Base-by-base conservation (phyloP, 73 alveolate genomes). In the Paramecium sonneborni region DNA sequence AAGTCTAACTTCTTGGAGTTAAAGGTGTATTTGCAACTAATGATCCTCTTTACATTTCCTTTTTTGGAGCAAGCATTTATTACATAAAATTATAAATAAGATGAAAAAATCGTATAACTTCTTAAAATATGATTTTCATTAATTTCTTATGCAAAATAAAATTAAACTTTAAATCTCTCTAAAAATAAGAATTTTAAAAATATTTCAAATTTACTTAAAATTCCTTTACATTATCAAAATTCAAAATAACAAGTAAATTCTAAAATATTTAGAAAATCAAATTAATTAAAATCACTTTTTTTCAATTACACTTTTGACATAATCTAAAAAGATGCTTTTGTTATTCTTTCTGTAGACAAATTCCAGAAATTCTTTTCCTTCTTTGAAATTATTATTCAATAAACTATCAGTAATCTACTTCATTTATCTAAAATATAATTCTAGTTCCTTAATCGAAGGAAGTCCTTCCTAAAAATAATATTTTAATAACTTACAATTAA, bases 371-470 rank as follows among this genome's bases (percentile, higher is more conserved):
- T 79, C 90, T 79, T 79, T 43, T 43, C 74, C 90, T 44, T 79
- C 46, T 43, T 79, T 8, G 4, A 3, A 14, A 79, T 79, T 79
- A 14, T n/a, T 39, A 5, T 21, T 24, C 5, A 79, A 30, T 79
- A 79, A 79, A 39, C 28, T 24, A 24, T 79, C 90, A 3, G 90
- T 79, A 43, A 79, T 46, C 14, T 23, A 39, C 5, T 79, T 79
- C 41, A 79, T 12, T 44, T 38, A 39, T 44, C 30, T 79, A 46
- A 79, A 79, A 34, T 79, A 79, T 24, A 79, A 62, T 44, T 79
- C 90, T 21, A 79, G n/a, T 46, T 79, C 90, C 30, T 79, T 79
- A 24, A 79, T 79, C 6, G 69, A 79, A 14, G 90, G 90, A n/a
- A 79, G 37, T 1, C 90, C 90, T 79, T 79, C 90, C 90, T 79